Conservation (phyloP, 306 rosid genomes). For the Vigna mungo region DNA sequence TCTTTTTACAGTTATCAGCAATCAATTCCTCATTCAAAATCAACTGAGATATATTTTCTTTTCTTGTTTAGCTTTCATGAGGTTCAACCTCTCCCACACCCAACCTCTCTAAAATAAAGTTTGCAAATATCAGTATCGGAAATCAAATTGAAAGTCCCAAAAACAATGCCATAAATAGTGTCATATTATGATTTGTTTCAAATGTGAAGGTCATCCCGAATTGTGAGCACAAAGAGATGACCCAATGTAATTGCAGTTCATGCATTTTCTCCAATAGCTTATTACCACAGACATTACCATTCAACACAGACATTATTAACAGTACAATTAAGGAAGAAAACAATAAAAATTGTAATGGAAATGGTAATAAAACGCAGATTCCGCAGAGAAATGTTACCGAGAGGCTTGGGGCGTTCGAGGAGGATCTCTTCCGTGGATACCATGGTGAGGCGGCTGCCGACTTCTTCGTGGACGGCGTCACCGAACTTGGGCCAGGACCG, state of each 20-base stretch:
- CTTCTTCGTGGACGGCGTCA: conserved; percentile 85
- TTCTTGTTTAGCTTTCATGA: background rate
- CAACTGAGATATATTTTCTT: background rate
- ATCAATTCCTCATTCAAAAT: background rate
- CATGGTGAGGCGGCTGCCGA: conserved; percentile 85
- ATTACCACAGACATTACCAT: background rate
- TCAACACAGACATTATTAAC: background rate
- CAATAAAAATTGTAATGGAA: background rate
- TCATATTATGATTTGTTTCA: background rate
- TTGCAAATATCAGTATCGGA: background rate
- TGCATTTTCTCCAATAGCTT: background rate
- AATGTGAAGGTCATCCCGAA: background rate
- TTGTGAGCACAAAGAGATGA: background rate
- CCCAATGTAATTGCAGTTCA: background rate
- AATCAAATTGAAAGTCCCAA: background rate
- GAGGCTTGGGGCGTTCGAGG: conserved; percentile 91
- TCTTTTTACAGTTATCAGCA: background rate
- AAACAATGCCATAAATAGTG: background rate
- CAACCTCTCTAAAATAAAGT: background rate
- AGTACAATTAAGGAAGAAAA: background rate
- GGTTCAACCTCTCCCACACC: background rate
- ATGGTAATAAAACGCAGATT: background rate
- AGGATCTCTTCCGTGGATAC: conserved; percentile 93
- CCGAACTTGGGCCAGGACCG: conserved; percentile 89
- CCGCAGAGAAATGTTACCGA: conserved; percentile 40